Evolutionary conservation across 2,329 filamentous ascomycete genomes (phyloP), one percentile per base, ranked within the genome.

Genomic region (Xylariaceae sp.): DNA sequence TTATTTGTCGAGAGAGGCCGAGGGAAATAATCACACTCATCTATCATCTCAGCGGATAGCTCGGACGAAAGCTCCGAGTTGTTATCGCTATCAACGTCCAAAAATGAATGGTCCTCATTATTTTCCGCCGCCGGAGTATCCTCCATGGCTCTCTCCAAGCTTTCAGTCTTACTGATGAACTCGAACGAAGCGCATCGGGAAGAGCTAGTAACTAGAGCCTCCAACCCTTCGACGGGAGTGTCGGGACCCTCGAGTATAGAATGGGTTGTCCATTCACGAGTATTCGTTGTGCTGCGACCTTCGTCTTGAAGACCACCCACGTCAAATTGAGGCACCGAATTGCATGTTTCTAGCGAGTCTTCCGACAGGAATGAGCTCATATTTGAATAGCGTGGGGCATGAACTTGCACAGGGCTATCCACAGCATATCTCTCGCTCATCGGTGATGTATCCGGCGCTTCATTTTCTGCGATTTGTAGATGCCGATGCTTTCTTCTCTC

Each of bases 271-370:
- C 81, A 85, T 55, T 77, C 74, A 5, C 67, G 69, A 8, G 72
- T 72, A 30, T 66, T 63, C 39, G 68, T 70, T 54, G 71, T 72
- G 59, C 74, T 75, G 6, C 65, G 70, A 1, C 70, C 76, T 58
- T 82, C 78, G 42, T 83, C 79, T 0, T 76, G 77, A 32, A 78
- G 67, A 2, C 19, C 19, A 19, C 80, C 87, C 48, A 87, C 81
- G 57, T 92, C 86, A 9, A 95, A 77, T 6, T 94, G 77, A 3
- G 90, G 89, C 35, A 86, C 84, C 0, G 88, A 91, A 40, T 82
- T 86, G 67, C 90, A 91, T 0, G 88, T 92, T 48, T 86, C 84
- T 31, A 83, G 79, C 0, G 89, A 91, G 53, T 80, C 81, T 11
- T 82, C 79, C 1, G 81, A 81, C 3, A 81, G 59, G 61, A 80